These are phyloP conservation scores for Rasamsonia emersonii DNA, from an alignment of 2,329 filamentous ascomycete species.

Conservation along the genomic window DNA sequence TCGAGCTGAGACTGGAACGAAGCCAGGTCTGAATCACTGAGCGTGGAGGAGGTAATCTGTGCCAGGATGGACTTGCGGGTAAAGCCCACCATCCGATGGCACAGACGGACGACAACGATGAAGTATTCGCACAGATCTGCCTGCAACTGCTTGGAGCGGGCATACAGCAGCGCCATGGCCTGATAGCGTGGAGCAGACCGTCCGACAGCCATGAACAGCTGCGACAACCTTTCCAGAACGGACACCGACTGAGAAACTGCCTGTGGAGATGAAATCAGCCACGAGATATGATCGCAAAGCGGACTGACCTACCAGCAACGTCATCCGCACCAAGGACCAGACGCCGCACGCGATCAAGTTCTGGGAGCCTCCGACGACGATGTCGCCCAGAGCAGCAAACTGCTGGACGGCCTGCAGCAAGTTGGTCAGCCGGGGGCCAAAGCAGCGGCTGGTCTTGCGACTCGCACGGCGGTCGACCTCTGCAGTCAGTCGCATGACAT, in stretches of 20 bases:
- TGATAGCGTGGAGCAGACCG: slow-evolving; percentile 34
- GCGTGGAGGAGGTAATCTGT: slow-evolving; percentile 23
- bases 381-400: slow-evolving; percentile 36
- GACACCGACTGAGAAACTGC: slow-evolving; percentile 8
- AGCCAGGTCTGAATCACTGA: slow-evolving; percentile 17
- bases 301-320: slow-evolving; percentile 29
- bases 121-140: slow-evolving; percentile 35
- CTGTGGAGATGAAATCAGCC: slow-evolving; percentile 16
- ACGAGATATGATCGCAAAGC: slow-evolving; percentile 14
- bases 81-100: slow-evolving; percentile 26
- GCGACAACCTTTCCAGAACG: slow-evolving; percentile 33
- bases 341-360: slow-evolving; percentile 39
- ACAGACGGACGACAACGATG: slow-evolving; percentile 32
- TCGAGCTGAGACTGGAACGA: slow-evolving; percentile 26
- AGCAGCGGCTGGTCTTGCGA: slow-evolving; percentile 21
- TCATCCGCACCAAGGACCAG: slow-evolving; percentile 37
- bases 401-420: slow-evolving; percentile 35
- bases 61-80: slow-evolving; percentile 23
- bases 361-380: slow-evolving; percentile 35
- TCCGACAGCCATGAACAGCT: slow-evolving; percentile 34
- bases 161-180: slow-evolving; percentile 32
- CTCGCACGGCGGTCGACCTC: slow-evolving; percentile 23
- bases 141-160: slow-evolving; percentile 29
- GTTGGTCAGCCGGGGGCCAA: slow-evolving; percentile 35
- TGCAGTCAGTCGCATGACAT: slow-evolving; percentile 36